Conservation (phyloP, 495 filamentous ascomycete species). For the Aspergillus hancockii region DNA sequence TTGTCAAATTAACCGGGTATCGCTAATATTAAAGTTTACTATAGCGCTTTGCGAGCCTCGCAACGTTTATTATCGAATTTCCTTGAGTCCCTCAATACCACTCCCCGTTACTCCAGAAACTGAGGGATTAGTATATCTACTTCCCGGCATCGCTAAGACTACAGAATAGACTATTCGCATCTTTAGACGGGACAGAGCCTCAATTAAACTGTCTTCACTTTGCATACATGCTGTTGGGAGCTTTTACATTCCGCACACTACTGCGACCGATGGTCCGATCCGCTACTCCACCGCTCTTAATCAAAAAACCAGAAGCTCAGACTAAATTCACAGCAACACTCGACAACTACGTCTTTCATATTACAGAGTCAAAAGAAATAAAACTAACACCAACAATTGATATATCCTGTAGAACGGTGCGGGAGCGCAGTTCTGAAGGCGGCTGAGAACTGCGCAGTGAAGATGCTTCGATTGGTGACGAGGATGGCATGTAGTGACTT, state of each 20-base stretch:
- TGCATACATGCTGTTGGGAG: constrained; percentile 33
- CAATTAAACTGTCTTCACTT: constrained; percentile 31
- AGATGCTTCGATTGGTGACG: constrained; percentile 31
- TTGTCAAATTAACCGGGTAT: not conserved
- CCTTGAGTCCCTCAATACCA: constrained; percentile 24
- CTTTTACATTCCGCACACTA: constrained; percentile 36
- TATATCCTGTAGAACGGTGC: constrained; percentile 23
- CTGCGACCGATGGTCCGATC: constrained; percentile 39
- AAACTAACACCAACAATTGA: constrained; percentile 28
- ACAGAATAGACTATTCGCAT: not conserved
- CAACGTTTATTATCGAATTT: constrained; percentile 35
- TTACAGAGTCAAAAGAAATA: constrained; percentile 3
- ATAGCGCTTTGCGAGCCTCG: constrained; percentile 33
- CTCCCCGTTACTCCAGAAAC: constrained; percentile 25
- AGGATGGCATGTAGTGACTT: constrained; percentile 32
- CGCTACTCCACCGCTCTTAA: constrained; percentile 31
- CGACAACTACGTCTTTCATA: constrained; percentile 19
- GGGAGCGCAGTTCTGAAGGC: constrained; percentile 29
- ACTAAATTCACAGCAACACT: constrained; percentile 6
- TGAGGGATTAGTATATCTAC: constrained; percentile 33
- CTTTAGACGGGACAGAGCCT: not conserved
- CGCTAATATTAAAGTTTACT: not conserved
- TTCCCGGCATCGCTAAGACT: constrained; percentile 14
- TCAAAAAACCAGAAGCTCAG: constrained; percentile 27
- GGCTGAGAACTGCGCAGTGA: constrained; percentile 37